Base-by-base conservation (phyloP, 176 grass and related monocot species). In the Ananas comosus region DNA sequence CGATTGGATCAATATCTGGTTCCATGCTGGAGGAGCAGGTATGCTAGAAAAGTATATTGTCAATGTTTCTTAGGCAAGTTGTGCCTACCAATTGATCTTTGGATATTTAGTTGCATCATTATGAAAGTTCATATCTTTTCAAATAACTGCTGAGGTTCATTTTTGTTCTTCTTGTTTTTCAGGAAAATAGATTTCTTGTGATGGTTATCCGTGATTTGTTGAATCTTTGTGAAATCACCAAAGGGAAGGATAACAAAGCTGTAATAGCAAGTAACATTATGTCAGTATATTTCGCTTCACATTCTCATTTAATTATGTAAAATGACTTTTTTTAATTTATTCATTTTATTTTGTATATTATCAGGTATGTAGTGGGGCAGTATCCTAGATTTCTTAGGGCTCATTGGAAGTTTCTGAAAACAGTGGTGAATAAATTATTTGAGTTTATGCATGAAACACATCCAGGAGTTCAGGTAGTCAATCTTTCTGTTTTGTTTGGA, bases 1-100 rank as follows among this genome's bases (percentile, higher is more conserved):
- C 95, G 51, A 99, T 99, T 63, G 95, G 95, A 64, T 99, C 95
- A 73, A 99, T 99, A 86, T 99, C 95, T 80, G 95, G 95, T 71
- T 99, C 95, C 12, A 99, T 99, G 95, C 86, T 99, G 77, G 95
- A 99, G 88, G 95, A 99, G 67, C 95, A 99, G 95, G 95, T 99
- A 25, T 18, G 16, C 54, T 59, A 61, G 16, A 9, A 61, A 5
- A 22, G 56, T 18, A 8, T 61, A 22, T 61, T 61, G 56, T 61
- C 56, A 59, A 61, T 61, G 1, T 19, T 61, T 9, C 17, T 18
- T 7, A 22, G 8, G 19, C 9, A 59, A 18, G 19, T 59, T 21
- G 1, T 17, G 19, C 54, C 16, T 10, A 61, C 17, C 56, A 21
- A 2, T 61, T 19, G 16, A 19, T 61, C 21, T 19, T 61, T n/a